Evolutionary conservation across 78 protist genomes (phyloP).

Genomic region (Ministeria vibrans): DNA sequence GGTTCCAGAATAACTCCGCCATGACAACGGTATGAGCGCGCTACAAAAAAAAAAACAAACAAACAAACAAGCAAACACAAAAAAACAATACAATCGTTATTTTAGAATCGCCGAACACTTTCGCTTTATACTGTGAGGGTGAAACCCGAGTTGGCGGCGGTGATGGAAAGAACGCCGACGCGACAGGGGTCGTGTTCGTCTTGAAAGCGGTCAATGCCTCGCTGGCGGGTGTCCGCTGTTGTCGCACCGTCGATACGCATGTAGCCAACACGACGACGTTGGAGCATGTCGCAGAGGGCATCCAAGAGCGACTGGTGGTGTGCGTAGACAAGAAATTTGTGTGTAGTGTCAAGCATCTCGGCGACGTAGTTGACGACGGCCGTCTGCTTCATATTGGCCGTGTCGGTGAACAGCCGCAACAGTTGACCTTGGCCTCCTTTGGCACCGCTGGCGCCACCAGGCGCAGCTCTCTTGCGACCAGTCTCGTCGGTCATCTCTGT

Average conservation of each 20-base stretch:
- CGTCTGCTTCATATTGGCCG: neutral
- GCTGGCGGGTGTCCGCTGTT: neutral
- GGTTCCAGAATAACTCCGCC: conserved; percentile 60
- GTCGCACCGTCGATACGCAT: conserved; percentile 58
- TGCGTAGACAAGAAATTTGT: conserved; percentile 50
- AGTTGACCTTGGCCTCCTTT: no score
- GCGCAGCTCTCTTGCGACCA: no score
- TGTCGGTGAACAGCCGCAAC: neutral
- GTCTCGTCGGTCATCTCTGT: no score
- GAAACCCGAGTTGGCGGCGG: conserved; percentile 55
- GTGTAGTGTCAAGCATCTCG: neutral
- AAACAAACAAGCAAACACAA: no score
- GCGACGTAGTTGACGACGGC: conserved; percentile 7
- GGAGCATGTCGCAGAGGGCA: conserved; percentile 15
- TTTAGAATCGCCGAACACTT: no score
- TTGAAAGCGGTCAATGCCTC: conserved; percentile 16
- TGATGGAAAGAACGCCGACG: conserved; percentile 42
- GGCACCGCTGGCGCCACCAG: no score
- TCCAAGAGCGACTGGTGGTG: conserved; percentile 47
- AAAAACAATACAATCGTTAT: no score
- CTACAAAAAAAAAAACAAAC: no score
- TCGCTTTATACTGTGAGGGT: conserved; percentile 34
- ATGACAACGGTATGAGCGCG: conserved; percentile 36
- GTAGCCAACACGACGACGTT: neutral
- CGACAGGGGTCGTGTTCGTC: neutral